Evolutionary conservation across 805 yeast genomes (phyloP).

Genomic region (Candida alai): DNA sequence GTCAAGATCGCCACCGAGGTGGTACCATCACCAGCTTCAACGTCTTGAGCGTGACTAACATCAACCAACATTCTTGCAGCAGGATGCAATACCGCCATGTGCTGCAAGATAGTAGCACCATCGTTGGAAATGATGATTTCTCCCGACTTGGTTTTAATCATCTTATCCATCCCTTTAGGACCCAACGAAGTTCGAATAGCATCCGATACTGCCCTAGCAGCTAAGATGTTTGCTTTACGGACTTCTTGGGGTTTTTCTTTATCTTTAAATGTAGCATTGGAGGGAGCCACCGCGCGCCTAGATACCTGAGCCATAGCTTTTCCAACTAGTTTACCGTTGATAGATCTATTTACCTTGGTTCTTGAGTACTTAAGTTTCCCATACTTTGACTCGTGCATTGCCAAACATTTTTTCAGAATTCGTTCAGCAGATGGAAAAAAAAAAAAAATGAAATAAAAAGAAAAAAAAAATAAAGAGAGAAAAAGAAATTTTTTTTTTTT

Average conservation of each 20-base stretch:
- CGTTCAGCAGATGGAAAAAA: too few relatives aligned
- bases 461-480: background rate
- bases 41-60: slow-evolving; percentile 95
- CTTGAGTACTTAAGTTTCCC: too few relatives aligned
- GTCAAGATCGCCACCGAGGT: slow-evolving; percentile 95
- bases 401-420: too few relatives aligned
- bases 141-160: slow-evolving; percentile 92
- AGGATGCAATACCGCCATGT: slow-evolving; percentile 98
- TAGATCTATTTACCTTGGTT: too few relatives aligned
- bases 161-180: slow-evolving; percentile 99
- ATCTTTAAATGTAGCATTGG: slow-evolving; percentile 87
- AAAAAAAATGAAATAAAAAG: too few relatives aligned
- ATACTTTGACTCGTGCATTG: too few relatives aligned
- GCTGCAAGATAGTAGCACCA: slow-evolving; percentile 94
- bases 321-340: too few relatives aligned
- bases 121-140: slow-evolving; percentile 94
- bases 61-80: slow-evolving; percentile 97
- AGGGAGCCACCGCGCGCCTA: slow-evolving; percentile 32
- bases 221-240: slow-evolving; percentile 80
- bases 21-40: slow-evolving; percentile 99
- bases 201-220: slow-evolving; percentile 93
- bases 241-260: slow-evolving; percentile 95
- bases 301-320: slow-evolving; percentile 9
- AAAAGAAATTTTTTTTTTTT: slow-evolving; percentile 2
- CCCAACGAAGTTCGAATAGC: slow-evolving; percentile 95